A percentile compares a stretch with the other conserved stretches of the same genome.
Evolutionary conservation across 805 yeast genomes (phyloP).

Genomic region (Candida silvatica): DNA sequence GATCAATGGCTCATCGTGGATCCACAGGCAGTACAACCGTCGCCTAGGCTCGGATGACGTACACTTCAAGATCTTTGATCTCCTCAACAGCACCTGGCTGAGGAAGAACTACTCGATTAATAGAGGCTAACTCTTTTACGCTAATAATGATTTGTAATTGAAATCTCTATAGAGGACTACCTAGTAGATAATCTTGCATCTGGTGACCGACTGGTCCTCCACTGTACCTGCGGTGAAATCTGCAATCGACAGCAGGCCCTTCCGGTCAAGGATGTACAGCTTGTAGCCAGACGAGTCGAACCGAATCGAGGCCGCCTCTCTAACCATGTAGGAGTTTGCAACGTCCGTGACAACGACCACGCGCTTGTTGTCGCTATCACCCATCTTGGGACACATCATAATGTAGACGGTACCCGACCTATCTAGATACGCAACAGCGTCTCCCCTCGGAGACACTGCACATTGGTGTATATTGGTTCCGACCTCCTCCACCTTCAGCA

Average conservation of each 20-base stretch:
- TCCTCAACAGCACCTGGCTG: constrained; percentile 15
- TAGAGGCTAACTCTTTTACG: background rate
- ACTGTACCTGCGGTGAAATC: constrained; percentile 88
- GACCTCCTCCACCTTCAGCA: constrained; percentile 64
- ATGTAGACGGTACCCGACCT: constrained; percentile 70
- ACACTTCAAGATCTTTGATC: constrained; percentile 24
- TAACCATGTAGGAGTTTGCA: constrained; percentile 59
- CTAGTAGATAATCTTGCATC: constrained; percentile 48
- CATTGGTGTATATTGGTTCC: constrained; percentile 73
- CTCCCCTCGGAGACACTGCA: constrained; percentile 78
- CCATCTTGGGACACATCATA: constrained; percentile 50
- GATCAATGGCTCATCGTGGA: constrained; percentile 5
- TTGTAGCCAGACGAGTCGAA: constrained; percentile 81
- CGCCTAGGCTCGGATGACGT: constrained; percentile 10
- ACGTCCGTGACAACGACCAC: constrained; percentile 71
- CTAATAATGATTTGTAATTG: constrained; percentile 2
- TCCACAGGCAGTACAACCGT: background rate
- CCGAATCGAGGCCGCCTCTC: constrained; percentile 70
- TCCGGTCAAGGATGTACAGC: constrained; percentile 68
- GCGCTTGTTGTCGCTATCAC: constrained; percentile 47
- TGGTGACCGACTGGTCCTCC: constrained; percentile 54
- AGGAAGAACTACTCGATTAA: constrained; percentile 9
- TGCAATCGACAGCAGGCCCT: constrained; percentile 68
- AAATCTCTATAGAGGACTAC: too few species aligned
- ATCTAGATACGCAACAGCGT: constrained; percentile 74